These are phyloP conservation scores for Pichia sp. DNA, from an alignment of 1,139 yeast genomes.

Conservation along the genomic window DNA sequence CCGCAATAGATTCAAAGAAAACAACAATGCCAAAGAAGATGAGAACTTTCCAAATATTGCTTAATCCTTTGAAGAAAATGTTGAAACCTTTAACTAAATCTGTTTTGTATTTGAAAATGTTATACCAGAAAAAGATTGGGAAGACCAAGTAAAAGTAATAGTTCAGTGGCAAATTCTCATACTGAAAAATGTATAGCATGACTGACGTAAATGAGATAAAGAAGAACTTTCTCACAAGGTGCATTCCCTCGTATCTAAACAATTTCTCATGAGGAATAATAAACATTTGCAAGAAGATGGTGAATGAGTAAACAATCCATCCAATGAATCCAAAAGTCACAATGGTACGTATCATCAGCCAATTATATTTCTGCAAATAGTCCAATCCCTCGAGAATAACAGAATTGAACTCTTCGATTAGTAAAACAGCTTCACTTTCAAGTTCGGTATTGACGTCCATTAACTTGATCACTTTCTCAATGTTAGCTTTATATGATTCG, in stretches of 20 bases:
- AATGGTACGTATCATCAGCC: slow-evolving; percentile 75
- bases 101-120: slow-evolving; percentile 43
- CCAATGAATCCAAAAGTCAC: slow-evolving; percentile 92
- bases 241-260: background rate
- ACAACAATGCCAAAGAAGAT: slow-evolving; percentile 50
- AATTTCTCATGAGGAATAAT: slow-evolving; percentile 35
- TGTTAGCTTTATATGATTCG: slow-evolving; percentile 40
- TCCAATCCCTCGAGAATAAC: slow-evolving; percentile 70
- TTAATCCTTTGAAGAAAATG: slow-evolving; percentile 52
- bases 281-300: slow-evolving; percentile 72
- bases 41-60: slow-evolving; percentile 37
- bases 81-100: slow-evolving; percentile 46
- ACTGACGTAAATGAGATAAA: slow-evolving; percentile 6
- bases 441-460: slow-evolving; percentile 36
- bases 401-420: slow-evolving; percentile 69
- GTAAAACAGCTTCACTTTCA: slow-evolving; percentile 43
- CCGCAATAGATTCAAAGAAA: slow-evolving; percentile 80
- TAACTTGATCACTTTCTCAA: slow-evolving; percentile 33
- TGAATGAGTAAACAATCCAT: slow-evolving; percentile 85
- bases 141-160: slow-evolving; percentile 81
- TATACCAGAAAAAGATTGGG: slow-evolving; percentile 87
- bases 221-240: slow-evolving; percentile 2
- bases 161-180: slow-evolving; percentile 79
- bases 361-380: slow-evolving; percentile 86
- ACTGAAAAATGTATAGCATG: slow-evolving; percentile 55